These are phyloP conservation scores for Blumeria graminis DNA, from an alignment of 2,329 filamentous ascomycete genomes.

Conservation along the genomic window DNA sequence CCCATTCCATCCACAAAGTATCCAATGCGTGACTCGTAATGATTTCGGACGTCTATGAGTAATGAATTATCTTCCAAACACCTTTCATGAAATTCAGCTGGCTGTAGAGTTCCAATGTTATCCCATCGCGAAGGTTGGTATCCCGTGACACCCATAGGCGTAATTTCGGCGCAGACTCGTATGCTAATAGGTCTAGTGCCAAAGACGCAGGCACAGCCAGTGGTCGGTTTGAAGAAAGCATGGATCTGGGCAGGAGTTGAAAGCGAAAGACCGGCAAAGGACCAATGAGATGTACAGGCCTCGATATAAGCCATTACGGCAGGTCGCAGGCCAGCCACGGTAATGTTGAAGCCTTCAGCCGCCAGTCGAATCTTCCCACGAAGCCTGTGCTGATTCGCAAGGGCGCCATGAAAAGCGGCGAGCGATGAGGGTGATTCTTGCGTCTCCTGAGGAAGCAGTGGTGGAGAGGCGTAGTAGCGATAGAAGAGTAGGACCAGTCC, in stretches of 20 bases:
- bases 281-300: conserved; percentile 12
- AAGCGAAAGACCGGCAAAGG: conserved; percentile 10
- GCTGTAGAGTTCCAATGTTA: conserved; percentile 9
- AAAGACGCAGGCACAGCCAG: conserved; percentile 14
- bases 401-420: conserved; percentile 8
- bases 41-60: conserved; percentile 14
- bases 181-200: conserved; percentile 8
- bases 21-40: conserved; percentile 16
- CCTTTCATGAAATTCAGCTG: conserved; percentile 12
- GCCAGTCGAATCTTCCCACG: conserved; percentile 14
- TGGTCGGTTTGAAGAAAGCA: conserved; percentile 13
- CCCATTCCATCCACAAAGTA: conserved; percentile 13
- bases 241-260: conserved; percentile 3
- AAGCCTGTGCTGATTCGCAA: conserved; percentile 6
- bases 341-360: conserved; percentile 15
- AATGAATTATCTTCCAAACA: conserved; percentile 7
- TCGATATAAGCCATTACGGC: conserved; percentile 11
- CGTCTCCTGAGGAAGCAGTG: too few species aligned
- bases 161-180: conserved; percentile 12
- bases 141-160: conserved; percentile 14
- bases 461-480: too few species aligned
- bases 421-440: not conserved
- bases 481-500: too few species aligned
- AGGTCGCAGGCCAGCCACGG: conserved; percentile 10
- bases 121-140: conserved; percentile 13